Percentiles rank a stretch among this genome's conserved stretches.
phyloP scores from a whole-genome alignment of 805 yeast genomes.

The Saccharomycopsis oosterbeekiorum region DNA sequence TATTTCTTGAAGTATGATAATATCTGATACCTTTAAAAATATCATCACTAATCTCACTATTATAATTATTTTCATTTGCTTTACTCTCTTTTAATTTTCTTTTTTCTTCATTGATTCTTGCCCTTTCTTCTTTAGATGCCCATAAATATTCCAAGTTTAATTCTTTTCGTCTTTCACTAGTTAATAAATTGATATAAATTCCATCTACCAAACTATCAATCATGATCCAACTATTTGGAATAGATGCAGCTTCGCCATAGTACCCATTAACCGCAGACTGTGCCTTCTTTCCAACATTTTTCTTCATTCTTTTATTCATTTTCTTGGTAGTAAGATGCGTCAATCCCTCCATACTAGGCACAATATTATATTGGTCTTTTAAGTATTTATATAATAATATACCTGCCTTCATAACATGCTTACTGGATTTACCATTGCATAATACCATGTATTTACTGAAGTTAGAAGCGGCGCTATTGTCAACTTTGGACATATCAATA shows the following conservation, averaged over 20 bases:
- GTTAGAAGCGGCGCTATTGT: slow-evolving; percentile 30
- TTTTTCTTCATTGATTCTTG: slow-evolving; percentile 21
- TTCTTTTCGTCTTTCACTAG: slow-evolving; percentile 55
- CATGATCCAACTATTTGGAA: slow-evolving; percentile 75
- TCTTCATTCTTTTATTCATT: slow-evolving; percentile 41
- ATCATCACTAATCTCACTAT: slow-evolving; percentile 23
- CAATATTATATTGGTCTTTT: slow-evolving; percentile 38
- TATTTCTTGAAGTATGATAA: slow-evolving; percentile 29
- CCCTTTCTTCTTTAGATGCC: slow-evolving; percentile 35
- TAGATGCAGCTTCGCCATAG: slow-evolving; percentile 34
- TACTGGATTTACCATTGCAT: slow-evolving; percentile 66
- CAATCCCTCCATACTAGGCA: slow-evolving; percentile 63
- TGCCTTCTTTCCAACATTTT: slow-evolving; percentile 42
- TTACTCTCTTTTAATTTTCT: slow-evolving; percentile 7
- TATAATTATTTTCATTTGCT: slow-evolving; percentile 8
- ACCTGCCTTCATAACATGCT: slow-evolving; percentile 67
- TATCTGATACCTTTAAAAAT: slow-evolving; percentile 35
- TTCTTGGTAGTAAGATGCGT: slow-evolving; percentile 47
- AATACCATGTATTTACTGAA: slow-evolving; percentile 45
- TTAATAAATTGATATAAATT: slow-evolving; percentile 62
- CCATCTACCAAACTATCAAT: slow-evolving; percentile 57
- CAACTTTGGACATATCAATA: slow-evolving; percentile 47
- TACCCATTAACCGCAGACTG: slow-evolving; percentile 44
- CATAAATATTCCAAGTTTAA: slow-evolving; percentile 67
- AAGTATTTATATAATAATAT: slow-evolving; percentile 45